These are phyloP conservation scores for Globisporangium apiculatum DNA, from an alignment of 352 stramenopile genomes.

Conservation along the genomic window DNA sequence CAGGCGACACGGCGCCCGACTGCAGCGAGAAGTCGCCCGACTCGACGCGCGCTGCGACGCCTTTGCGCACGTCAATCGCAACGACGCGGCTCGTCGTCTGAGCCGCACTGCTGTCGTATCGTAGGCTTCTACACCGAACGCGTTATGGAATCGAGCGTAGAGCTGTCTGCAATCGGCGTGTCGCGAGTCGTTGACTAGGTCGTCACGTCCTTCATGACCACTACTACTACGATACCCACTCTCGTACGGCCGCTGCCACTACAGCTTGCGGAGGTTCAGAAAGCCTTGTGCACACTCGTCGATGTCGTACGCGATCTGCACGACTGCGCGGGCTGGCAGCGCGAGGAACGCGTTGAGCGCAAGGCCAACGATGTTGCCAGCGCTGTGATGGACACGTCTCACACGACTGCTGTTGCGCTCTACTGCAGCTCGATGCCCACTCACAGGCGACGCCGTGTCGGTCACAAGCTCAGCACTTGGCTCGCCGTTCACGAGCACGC, in stretches of 20 bases:
- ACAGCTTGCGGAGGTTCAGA: constrained; percentile 69
- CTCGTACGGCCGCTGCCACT: constrained; percentile 2
- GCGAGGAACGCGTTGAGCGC: constrained; percentile 49
- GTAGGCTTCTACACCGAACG: background rate
- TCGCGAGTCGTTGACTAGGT: no score
- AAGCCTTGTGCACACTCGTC: constrained; percentile 66
- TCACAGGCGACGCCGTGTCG: background rate
- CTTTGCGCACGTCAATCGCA: background rate
- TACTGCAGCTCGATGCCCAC: background rate
- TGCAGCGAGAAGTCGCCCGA: constrained; percentile 10
- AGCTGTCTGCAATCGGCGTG: background rate
- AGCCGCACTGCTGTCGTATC: background rate
- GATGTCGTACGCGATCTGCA: constrained; percentile 57
- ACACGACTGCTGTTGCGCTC: no score
- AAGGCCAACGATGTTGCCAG: constrained; percentile 48
- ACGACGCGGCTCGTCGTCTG: constrained; percentile 1
- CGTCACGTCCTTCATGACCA: no score
- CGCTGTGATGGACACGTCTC: constrained; percentile 41
- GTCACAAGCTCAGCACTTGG: constrained; percentile 21
- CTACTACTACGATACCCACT: no score
- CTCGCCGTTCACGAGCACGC: constrained; percentile 60
- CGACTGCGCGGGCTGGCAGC: constrained; percentile 33
- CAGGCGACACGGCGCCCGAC: background rate
- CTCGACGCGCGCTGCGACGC: constrained; percentile 10
- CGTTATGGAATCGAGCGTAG: background rate